Conservation (phyloP, 1,284 basidiomycete species). For the Tylopilus orsonianus region DNA sequence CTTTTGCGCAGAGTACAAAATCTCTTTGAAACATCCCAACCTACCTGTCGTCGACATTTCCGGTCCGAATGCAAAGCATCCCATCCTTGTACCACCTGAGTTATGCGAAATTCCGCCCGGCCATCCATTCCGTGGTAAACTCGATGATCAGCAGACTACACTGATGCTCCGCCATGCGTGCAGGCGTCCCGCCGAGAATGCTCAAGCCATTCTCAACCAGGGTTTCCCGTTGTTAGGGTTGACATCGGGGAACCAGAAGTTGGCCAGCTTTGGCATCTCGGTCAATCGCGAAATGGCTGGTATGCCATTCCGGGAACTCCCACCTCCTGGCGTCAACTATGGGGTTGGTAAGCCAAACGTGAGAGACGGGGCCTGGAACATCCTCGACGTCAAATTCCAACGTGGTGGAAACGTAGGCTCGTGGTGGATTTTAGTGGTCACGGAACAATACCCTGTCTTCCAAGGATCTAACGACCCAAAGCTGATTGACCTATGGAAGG, state of each 20-base stretch:
- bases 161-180: constrained; percentile 67
- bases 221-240: constrained; percentile 60
- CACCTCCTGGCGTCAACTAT: constrained; percentile 57
- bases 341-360: constrained; percentile 43
- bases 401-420: constrained; percentile 44
- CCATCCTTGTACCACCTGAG: constrained; percentile 62
- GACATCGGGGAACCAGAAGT: constrained; percentile 31
- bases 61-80: constrained; percentile 38
- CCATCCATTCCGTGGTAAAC: constrained; percentile 52
- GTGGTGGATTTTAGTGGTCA: constrained; percentile 63
- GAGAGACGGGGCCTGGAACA: constrained; percentile 69
- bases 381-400: constrained; percentile 65
- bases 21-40: constrained; percentile 49
- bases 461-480: constrained; percentile 41
- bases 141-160: constrained; percentile 53
- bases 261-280: constrained; percentile 54
- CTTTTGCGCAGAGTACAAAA: constrained; percentile 52
- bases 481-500: constrained; percentile 43
- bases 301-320: constrained; percentile 62
- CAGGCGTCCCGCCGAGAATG: constrained; percentile 58
- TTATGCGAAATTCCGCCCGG: constrained; percentile 62
- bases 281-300: constrained; percentile 57
- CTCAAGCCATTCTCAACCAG: constrained; percentile 50
- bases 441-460: constrained; percentile 44
- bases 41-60: constrained; percentile 63